phyloP scores from a whole-genome alignment of 164 flowering plant genomes.

The Taxillus chinensis region DNA sequence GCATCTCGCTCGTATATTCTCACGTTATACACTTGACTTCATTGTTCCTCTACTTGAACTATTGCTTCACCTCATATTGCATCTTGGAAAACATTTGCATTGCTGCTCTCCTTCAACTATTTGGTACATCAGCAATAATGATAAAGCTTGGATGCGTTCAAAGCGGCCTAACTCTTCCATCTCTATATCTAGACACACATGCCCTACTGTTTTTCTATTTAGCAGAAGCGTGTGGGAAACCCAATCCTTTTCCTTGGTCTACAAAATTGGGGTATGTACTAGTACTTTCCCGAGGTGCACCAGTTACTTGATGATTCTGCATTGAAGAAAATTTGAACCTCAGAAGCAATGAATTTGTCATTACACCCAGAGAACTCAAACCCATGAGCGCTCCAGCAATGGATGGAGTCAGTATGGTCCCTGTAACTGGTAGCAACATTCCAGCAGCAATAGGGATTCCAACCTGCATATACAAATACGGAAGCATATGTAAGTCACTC shows the following conservation, averaged over 20 bases:
- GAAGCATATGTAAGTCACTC: no score
- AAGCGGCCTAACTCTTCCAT: no score
- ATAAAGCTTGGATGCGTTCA: no score
- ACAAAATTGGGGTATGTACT: constrained; percentile 12
- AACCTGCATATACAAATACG: constrained; percentile 32
- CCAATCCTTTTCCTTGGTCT: constrained; percentile 14
- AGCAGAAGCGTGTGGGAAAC: constrained; percentile 14
- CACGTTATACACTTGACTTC: no score
- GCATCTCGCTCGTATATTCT: no score
- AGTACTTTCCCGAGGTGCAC: constrained; percentile 10
- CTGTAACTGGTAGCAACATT: constrained; percentile 69
- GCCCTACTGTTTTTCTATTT: constrained; percentile 9
- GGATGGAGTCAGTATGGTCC: constrained; percentile 85
- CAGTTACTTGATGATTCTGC: constrained; percentile 15
- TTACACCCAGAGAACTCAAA: constrained; percentile 81
- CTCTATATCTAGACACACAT: no score
- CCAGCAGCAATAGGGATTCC: constrained; percentile 97
- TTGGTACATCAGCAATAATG: no score
- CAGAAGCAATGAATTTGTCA: constrained; percentile 77
- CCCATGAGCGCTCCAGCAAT: constrained; percentile 98
- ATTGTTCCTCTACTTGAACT: no score
- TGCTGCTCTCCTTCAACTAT: no score
- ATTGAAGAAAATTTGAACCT: constrained; percentile 47
- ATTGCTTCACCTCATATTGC: no score
- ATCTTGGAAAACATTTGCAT: no score